These are phyloP conservation scores for Aspergillus hortae DNA, from an alignment of 2,329 filamentous ascomycete genomes.

Conservation along the genomic window DNA sequence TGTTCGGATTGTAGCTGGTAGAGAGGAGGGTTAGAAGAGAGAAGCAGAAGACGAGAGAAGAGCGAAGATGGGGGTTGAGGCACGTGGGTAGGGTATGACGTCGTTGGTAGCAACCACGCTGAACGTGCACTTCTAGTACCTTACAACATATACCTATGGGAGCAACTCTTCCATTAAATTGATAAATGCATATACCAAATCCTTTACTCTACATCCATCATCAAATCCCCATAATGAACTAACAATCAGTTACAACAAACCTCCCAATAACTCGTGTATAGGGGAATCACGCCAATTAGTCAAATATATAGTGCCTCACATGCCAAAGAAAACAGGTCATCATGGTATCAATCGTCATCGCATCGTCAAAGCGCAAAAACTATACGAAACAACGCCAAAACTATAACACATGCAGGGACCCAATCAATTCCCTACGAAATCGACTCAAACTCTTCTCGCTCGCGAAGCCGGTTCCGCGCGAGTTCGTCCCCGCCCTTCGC, in stretches of 20 bases:
- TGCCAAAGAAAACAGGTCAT: constrained; percentile 3
- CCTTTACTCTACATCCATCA: neutral
- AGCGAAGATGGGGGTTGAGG: constrained; percentile 9
- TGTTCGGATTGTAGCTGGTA: neutral
- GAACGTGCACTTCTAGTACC: too few species aligned
- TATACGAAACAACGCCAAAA: constrained; percentile 6
- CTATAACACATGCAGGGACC: constrained; percentile 20
- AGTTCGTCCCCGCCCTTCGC: constrained; percentile 81
- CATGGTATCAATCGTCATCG: constrained; percentile 2
- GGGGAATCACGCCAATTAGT: constrained; percentile 12
- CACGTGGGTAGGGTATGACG: constrained; percentile 24
- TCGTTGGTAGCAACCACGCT: constrained; percentile 9
- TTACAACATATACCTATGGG: too few species aligned
- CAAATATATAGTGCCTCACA: constrained; percentile 9
- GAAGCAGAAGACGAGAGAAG: neutral
- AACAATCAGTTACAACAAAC: too few species aligned
- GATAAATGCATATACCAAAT: neutral
- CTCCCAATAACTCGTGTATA: constrained; percentile 14
- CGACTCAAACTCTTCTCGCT: constrained; percentile 62
- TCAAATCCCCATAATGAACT: neutral
- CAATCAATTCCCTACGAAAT: constrained; percentile 43
- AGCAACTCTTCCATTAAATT: neutral
- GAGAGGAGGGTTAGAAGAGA: neutral
- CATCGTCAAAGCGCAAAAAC: constrained; percentile 6
- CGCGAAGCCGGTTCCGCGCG: constrained; percentile 75